Evolutionary conservation across 352 stramenopile species (phyloP).

Genomic region (Pythium biforme): DNA sequence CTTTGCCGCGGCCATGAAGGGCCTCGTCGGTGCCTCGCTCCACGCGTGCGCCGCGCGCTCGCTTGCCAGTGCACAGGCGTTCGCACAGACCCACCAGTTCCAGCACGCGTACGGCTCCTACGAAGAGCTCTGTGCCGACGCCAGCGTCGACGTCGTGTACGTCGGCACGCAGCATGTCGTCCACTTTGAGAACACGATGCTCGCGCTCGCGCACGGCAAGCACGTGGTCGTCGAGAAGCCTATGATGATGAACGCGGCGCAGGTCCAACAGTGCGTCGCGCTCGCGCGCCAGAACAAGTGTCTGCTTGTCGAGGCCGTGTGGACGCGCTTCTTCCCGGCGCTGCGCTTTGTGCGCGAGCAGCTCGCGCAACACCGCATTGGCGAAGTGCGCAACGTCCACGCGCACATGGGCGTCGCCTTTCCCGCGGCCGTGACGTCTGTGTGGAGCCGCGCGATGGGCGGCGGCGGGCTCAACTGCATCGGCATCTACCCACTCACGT

Average conservation of each 20-base stretch:
- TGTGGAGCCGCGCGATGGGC: constrained; percentile 70
- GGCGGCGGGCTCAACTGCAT: constrained; percentile 71
- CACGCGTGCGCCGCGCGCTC: constrained; percentile 53
- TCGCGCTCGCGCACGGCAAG: constrained; percentile 83
- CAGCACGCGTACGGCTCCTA: constrained; percentile 78
- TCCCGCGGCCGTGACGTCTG: constrained; percentile 32
- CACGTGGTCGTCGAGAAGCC: constrained; percentile 94
- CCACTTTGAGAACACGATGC: constrained; percentile 72
- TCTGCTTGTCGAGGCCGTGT: constrained; percentile 84
- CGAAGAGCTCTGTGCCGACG: constrained; percentile 75
- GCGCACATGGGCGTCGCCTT: constrained; percentile 71
- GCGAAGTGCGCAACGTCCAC: constrained; percentile 65
- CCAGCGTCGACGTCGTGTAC: constrained; percentile 89
- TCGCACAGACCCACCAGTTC: constrained; percentile 39
- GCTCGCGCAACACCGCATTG: constrained; percentile 51
- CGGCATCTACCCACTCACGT: constrained; percentile 73
- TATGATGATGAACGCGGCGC: constrained; percentile 83
- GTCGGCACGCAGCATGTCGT: constrained; percentile 88
- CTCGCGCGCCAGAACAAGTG: constrained; percentile 59
- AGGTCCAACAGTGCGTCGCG: constrained; percentile 63
- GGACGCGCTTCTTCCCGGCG: constrained; percentile 84
- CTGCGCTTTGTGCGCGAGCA: constrained; percentile 61
- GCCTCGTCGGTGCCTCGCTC: constrained; percentile 23
- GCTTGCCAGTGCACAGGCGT: constrained; percentile 40
- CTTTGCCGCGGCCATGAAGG: constrained; percentile 49